Conservation (phyloP, 2,329 filamentous ascomycete species). For the Didymosphaeria variabile region DNA sequence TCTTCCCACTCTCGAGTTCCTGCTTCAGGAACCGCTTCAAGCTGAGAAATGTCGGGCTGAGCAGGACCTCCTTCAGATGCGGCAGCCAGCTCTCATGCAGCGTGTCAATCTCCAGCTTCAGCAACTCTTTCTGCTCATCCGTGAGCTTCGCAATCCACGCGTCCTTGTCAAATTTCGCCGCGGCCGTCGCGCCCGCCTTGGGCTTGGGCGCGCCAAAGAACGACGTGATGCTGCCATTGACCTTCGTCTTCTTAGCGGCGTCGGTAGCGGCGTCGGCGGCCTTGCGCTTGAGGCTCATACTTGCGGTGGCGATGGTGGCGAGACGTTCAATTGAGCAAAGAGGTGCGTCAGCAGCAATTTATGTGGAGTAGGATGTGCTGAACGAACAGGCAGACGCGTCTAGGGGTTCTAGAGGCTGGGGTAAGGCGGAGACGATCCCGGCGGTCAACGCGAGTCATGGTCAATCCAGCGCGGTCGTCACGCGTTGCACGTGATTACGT, state of each 20-base stretch:
- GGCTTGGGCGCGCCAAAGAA: slow-evolving; percentile 78
- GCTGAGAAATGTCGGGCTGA: slow-evolving; percentile 80
- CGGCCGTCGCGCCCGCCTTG: slow-evolving; percentile 32
- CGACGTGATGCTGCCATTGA: slow-evolving; percentile 82
- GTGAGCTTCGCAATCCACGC: slow-evolving; percentile 86
- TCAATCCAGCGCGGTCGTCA: background rate
- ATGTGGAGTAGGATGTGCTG: slow-evolving; percentile 11
- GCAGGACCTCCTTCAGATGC: slow-evolving; percentile 85
- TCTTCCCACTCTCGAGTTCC: slow-evolving; percentile 77
- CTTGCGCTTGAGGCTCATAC: slow-evolving; percentile 62
- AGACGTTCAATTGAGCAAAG: slow-evolving; percentile 20
- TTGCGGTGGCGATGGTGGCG: slow-evolving; percentile 20
- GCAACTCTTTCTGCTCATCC: slow-evolving; percentile 80
- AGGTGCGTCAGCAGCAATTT: slow-evolving; percentile 15
- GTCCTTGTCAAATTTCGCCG: slow-evolving; percentile 78
- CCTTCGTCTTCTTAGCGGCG: slow-evolving; percentile 60
- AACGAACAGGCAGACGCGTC: slow-evolving; percentile 13
- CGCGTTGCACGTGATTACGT: slow-evolving; percentile 19
- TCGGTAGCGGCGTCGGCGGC: slow-evolving; percentile 56
- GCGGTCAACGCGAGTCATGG: background rate
- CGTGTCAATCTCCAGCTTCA: slow-evolving; percentile 91
- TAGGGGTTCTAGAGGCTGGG: slow-evolving; percentile 5
- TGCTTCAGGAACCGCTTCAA: slow-evolving; percentile 86
- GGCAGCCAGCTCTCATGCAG: slow-evolving; percentile 91
- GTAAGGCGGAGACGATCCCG: slow-evolving; percentile 3